phyloP scores from a whole-genome alignment of 768 basidiomycete genomes.

The Suillus subaureus region DNA sequence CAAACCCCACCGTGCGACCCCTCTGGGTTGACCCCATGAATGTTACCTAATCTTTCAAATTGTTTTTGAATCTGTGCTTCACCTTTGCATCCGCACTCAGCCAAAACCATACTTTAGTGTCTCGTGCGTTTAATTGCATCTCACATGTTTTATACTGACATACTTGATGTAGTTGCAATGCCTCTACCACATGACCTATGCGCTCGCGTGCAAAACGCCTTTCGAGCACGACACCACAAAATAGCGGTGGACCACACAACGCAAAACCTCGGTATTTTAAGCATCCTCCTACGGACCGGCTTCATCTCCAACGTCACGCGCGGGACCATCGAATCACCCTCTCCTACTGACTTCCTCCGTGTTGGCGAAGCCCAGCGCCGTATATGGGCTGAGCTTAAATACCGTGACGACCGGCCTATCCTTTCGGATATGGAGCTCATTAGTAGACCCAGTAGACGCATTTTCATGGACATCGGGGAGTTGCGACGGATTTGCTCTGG shows the following conservation, averaged over 20 bases:
- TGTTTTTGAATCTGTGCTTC: not conserved
- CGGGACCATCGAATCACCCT: slow-evolving; percentile 67
- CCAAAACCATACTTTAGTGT: not conserved
- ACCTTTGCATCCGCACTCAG: not conserved
- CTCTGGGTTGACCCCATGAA: not conserved
- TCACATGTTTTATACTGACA: not conserved
- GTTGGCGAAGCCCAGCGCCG: slow-evolving; percentile 68
- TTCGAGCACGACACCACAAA: slow-evolving; percentile 79
- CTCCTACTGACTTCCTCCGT: slow-evolving; percentile 60
- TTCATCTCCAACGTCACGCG: slow-evolving; percentile 84
- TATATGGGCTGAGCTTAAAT: slow-evolving; percentile 95
- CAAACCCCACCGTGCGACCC: not conserved
- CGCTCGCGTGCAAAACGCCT: slow-evolving; percentile 89
- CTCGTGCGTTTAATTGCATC: not conserved
- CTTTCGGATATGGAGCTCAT: slow-evolving; percentile 79
- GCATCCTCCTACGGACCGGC: slow-evolving; percentile 89
- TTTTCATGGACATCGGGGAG: slow-evolving; percentile 75
- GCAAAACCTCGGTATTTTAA: slow-evolving; percentile 90
- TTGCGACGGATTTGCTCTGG: slow-evolving; percentile 82
- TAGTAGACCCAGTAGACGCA: slow-evolving; percentile 79
- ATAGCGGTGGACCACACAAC: slow-evolving; percentile 81
- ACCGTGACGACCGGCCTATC: slow-evolving; percentile 87
- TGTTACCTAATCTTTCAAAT: not conserved
- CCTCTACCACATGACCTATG: slow-evolving; percentile 85
- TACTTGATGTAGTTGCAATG: slow-evolving; percentile 26